These are phyloP conservation scores for Dothidotthia symphoricarpi DNA, from an alignment of 2,329 filamentous ascomycete genomes.

Conservation along the genomic window DNA sequence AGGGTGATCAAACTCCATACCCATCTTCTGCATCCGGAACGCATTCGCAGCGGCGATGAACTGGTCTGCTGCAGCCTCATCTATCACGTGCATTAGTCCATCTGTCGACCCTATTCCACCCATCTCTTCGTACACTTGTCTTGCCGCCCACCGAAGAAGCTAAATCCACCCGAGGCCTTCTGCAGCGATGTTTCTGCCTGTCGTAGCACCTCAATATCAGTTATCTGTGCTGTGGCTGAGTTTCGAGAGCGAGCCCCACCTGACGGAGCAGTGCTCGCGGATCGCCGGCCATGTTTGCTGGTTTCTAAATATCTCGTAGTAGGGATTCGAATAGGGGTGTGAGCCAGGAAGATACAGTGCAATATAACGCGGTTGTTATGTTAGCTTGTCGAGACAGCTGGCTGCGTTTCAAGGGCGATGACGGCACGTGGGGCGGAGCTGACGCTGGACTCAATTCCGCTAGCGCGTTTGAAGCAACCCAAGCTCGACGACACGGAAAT, in stretches of 20 bases:
- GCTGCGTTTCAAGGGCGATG: slow-evolving; percentile 36
- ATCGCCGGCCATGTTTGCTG: slow-evolving; percentile 38
- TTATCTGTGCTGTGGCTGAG: slow-evolving; percentile 32
- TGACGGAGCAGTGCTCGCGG: slow-evolving; percentile 40
- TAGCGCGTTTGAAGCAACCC: slow-evolving; percentile 15
- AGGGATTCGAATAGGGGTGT: neutral
- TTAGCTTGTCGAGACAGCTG: slow-evolving; percentile 34
- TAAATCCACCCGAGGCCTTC: slow-evolving; percentile 76
- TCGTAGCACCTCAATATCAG: slow-evolving; percentile 26
- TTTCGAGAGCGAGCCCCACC: slow-evolving; percentile 32
- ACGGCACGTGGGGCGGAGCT: slow-evolving; percentile 31
- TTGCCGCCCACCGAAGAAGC: slow-evolving; percentile 79
- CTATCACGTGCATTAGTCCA: slow-evolving; percentile 29
- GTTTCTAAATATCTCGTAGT: slow-evolving; percentile 1
- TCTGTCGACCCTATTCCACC: neutral
- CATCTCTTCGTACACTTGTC: slow-evolving; percentile 63
- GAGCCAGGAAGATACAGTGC: slow-evolving; percentile 1
- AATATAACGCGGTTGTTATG: slow-evolving; percentile 9
- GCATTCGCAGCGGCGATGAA: slow-evolving; percentile 89
- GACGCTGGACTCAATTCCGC: slow-evolving; percentile 19
- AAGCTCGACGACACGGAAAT: slow-evolving; percentile 21
- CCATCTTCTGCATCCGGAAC: slow-evolving; percentile 82
- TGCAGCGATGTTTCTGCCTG: slow-evolving; percentile 84
- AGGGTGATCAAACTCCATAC: slow-evolving; percentile 48
- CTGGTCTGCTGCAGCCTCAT: slow-evolving; percentile 81